Conservation (phyloP, 73 alveolate species). For the Tetrahymena elliotti region DNA sequence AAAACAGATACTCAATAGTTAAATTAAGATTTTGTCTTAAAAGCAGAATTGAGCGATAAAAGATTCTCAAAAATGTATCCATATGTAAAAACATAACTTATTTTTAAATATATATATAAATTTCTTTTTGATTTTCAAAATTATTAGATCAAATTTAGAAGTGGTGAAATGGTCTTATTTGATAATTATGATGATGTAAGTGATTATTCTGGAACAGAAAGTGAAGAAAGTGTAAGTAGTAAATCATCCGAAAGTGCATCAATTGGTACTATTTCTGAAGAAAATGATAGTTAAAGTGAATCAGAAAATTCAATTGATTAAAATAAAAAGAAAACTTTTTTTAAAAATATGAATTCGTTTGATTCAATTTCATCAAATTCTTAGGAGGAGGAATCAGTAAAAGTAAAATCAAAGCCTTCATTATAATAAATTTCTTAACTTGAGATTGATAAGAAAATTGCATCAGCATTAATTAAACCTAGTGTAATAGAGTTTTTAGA, state of each 20-base stretch:
- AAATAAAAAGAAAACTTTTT: neutral
- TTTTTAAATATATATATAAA: neutral
- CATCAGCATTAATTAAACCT: neutral
- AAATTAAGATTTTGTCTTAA: neutral
- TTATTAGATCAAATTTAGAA: neutral
- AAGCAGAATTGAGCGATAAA: neutral
- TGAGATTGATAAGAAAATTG: neutral
- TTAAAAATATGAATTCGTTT: neutral
- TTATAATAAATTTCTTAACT: neutral
- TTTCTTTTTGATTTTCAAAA: too few species aligned
- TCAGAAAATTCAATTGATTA: neutral
- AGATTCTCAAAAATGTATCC: neutral
- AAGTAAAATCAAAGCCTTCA: neutral
- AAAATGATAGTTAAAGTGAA: neutral
- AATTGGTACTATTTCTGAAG: neutral
- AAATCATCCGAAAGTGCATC: neutral
- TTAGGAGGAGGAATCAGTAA: neutral
- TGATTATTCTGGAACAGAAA: neutral
- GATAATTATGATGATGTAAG: neutral
- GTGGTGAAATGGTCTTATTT: neutral
- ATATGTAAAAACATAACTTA: neutral
- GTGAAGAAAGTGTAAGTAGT: neutral
- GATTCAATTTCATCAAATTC: neutral
- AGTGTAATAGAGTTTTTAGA: neutral
- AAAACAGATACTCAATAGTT: neutral